Evolutionary conservation across 257 asterid genomes (phyloP), one percentile per base, ranked within the genome.

Genomic region (Vinca minor): DNA sequence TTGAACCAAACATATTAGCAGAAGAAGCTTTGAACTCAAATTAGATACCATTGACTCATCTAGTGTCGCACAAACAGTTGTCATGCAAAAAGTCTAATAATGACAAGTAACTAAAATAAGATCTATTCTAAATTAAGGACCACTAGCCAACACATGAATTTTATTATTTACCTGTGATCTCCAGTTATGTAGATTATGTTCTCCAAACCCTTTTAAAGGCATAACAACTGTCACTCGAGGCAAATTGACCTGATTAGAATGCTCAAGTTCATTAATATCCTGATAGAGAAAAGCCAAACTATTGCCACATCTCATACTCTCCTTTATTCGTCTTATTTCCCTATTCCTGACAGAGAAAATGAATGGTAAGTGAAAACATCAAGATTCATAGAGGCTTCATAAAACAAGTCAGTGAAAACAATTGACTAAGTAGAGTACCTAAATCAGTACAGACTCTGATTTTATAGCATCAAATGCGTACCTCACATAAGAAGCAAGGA

Each of bases 151-250:
- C 36, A n/a, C 25, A 38, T n/a, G 45, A 52, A 35, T 42, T 62
- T 46, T 34, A 50, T 63, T 64, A 10, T 67, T 80, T 13, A 89
- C 99, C 97, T 93, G 99, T 69, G 80, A 80, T 77, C 94, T 89
- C 99, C 99, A 93, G 79, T 93, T 93, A 76, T 89, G 99, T 18
- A 93, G 82, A 82, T 93, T 93, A 76, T 93, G 96, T 73, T 93
- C 99, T 68, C 99, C 97, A 52, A 85, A 93, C 39, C 99, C 98
- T 82, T 93, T 93, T 75, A 93, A 73, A 54, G 99, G 99, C 99
- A 93, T 85, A 68, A 93, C 94, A 53, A 93, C 95, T 60, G 98
- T 72, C 71, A 93, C 96, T 73, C 80, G 85, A 28, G 98, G 98
- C 84, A 93, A 83, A 17, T 77, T 76, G 79, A 65, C 78, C 83